phyloP scores from a whole-genome alignment of 768 basidiomycete genomes.

The Russula abietina region DNA sequence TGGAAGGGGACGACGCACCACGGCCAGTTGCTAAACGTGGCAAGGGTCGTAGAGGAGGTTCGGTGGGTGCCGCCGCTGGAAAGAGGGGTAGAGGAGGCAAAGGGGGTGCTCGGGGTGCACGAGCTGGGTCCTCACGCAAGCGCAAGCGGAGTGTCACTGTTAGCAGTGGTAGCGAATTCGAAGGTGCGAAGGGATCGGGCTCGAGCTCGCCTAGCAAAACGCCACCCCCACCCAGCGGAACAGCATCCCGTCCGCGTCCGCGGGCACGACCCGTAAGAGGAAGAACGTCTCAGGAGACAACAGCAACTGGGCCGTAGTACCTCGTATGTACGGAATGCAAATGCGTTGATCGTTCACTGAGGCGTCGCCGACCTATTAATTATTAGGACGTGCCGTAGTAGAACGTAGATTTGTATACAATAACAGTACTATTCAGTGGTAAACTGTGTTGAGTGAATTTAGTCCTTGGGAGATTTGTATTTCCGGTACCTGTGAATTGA shows the following conservation, averaged over 20 bases:
- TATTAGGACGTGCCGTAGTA: too few species aligned
- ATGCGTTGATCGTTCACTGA: neutral
- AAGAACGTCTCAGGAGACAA: neutral
- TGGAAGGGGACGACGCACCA: neutral
- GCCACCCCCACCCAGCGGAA: constrained; percentile 24
- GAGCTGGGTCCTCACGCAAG: constrained; percentile 19
- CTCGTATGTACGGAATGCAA: neutral
- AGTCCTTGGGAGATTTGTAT: too few species aligned
- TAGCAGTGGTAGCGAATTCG: constrained; percentile 5
- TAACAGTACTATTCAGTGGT: too few species aligned
- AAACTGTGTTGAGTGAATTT: too few species aligned
- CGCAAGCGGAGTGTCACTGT: constrained; percentile 22
- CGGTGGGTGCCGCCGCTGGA: neutral
- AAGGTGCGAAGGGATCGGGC: neutral
- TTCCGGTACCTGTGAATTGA: too few species aligned
- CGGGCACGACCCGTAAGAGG: constrained; percentile 18
- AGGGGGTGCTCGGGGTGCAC: constrained; percentile 18
- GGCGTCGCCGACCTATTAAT: too few species aligned
- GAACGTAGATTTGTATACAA: too few species aligned
- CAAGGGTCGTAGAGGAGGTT: constrained; percentile 4
- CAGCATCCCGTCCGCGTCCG: constrained; percentile 15
- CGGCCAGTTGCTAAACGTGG: constrained; percentile 1
- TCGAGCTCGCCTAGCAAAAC: constrained; percentile 18
- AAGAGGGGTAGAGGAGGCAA: constrained; percentile 13
- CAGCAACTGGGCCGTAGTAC: neutral